These are phyloP conservation scores for Triadica sebifera DNA, from an alignment of 345 rosid species.

Conservation along the genomic window DNA sequence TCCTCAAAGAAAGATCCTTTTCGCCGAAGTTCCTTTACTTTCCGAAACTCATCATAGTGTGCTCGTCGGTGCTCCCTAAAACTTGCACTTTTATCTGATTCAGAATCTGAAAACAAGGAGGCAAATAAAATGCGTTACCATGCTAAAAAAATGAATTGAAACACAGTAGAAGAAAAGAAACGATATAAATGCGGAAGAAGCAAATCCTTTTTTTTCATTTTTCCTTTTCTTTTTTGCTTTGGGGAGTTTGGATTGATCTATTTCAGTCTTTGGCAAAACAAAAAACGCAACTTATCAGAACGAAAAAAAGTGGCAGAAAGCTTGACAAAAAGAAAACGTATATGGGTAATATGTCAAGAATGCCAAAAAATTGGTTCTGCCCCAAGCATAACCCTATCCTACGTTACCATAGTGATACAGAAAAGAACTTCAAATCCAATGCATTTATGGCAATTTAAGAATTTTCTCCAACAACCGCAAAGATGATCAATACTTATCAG, in stretches of 20 bases:
- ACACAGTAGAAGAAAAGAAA: neutral
- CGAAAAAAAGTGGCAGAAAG: too few relatives aligned
- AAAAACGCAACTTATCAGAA: too few relatives aligned
- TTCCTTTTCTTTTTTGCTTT: too few relatives aligned
- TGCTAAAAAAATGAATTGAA: neutral
- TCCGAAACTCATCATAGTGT: conserved; percentile 85
- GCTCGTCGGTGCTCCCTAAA: conserved; percentile 79
- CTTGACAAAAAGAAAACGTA: neutral
- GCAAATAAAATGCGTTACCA: conserved; percentile 5
- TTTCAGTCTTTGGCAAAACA: too few relatives aligned
- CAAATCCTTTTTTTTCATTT: too few relatives aligned
- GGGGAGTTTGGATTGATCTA: too few relatives aligned
- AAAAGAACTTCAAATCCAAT: neutral
- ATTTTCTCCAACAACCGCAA: neutral
- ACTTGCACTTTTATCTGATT: conserved; percentile 38
- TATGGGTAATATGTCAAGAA: neutral
- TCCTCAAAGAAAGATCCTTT: conserved; percentile 65
- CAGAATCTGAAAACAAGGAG: conserved; percentile 37
- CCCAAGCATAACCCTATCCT: neutral
- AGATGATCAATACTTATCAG: neutral
- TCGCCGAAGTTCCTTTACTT: conserved; percentile 69
- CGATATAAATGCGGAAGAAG: neutral
- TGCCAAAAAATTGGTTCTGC: neutral
- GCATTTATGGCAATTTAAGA: neutral
- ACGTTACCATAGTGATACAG: too few relatives aligned